phyloP scores from a whole-genome alignment of 805 yeast species.

The Zygosaccharomyces gambellarensis region DNA sequence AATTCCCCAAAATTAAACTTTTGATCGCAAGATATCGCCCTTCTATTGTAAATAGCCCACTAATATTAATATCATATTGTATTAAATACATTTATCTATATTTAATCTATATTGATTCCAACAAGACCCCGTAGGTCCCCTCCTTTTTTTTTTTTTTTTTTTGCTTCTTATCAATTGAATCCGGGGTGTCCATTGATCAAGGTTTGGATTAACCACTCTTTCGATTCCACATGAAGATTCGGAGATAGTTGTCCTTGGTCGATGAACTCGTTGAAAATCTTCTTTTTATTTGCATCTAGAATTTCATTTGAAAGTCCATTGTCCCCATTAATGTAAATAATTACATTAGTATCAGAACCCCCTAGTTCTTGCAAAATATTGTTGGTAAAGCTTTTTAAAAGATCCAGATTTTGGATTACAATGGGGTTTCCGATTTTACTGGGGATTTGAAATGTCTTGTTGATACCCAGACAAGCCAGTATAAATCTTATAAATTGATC shows the following conservation, averaged over 20 bases:
- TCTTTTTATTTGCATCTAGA: conserved; percentile 8
- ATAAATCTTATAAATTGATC: conserved; percentile 26
- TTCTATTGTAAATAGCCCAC: background rate
- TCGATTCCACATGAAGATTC: conserved; percentile 21
- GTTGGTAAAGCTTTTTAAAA: conserved; percentile 1
- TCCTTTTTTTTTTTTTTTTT: background rate
- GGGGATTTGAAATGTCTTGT: conserved; percentile 10
- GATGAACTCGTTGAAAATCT: conserved; percentile 1
- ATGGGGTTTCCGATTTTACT: conserved; percentile 3
- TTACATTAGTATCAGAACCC: conserved; percentile 2
- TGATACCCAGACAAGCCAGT: conserved; percentile 24
- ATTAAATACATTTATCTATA: background rate
- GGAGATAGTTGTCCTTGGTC: background rate
- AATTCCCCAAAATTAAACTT: background rate
- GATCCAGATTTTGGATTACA: conserved; percentile 1
- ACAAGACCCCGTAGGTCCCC: background rate
- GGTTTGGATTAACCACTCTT: conserved; percentile 35
- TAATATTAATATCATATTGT: background rate
- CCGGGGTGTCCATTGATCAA: conserved; percentile 26
- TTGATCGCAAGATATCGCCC: background rate
- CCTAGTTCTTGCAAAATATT: background rate
- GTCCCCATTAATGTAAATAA: conserved; percentile 22
- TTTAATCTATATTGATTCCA: background rate
- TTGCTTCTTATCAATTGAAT: background rate
- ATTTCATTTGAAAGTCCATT: conserved; percentile 7